Evolutionary conservation across 2,329 filamentous ascomycete genomes (phyloP), one percentile per base, ranked within the genome.

Genomic region (Coleophoma crateriformis): DNA sequence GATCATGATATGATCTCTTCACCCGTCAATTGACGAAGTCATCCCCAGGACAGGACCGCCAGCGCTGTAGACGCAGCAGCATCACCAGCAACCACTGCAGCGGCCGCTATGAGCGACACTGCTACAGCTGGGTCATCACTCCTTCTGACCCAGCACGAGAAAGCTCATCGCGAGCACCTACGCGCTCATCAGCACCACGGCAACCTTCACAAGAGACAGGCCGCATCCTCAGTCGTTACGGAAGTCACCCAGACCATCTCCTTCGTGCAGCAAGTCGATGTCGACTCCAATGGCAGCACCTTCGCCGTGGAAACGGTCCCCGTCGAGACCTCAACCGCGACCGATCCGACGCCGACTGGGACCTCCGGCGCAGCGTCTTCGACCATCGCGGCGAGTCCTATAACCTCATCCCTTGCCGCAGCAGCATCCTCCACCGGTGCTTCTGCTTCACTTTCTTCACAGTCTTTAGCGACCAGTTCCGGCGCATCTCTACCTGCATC

Each of bases 61-160:
- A 54, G 58, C 57, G 61, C 61, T 62, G 60, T 59, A 55, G 59
- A 62, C 34, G 57, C 59, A 60, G 59, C 61, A 54, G 59, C 57
- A 59, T 7, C 27, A 27, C 8, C 27, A 27, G 8, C 27, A 27
- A 27, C 27, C 27, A 19, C 19, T 27, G 42, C 27, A 20, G 33
- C 47, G 43, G 54, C 47, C 55, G 59, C 58, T 54, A 64, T 63
- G 61, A 53, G 49, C 50, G 54, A 59, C 52, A 49, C 50, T 53
- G 53, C 38, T 34, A 33, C 45, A 40, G 54, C 56, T 46, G 49
- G 53, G 58, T 56, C 62, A 64, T 64, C 63, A 66, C 56, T 66
- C 63, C 45, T 64, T 66, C 58, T 64, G 62, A 58, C 60, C 52
- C 54, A 52, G 54, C 52, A 58, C 54, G 53, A 64, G 47, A 51